A percentile compares a stretch with the other conserved stretches of the same genome.
Evolutionary conservation across 2,329 filamentous ascomycete genomes (phyloP).

Genomic region (Fusarium chaquense): DNA sequence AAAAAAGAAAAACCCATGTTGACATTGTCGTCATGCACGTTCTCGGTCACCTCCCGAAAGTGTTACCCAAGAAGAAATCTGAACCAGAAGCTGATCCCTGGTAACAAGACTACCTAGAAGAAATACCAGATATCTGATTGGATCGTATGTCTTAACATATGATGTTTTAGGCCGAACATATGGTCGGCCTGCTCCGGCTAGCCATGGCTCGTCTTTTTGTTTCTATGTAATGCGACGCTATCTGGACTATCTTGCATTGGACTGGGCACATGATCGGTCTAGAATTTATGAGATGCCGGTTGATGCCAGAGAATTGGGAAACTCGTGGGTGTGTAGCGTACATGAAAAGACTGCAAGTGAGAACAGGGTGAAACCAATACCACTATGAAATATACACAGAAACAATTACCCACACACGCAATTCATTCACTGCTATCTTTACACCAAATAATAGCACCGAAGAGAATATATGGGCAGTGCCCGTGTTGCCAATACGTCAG

Average conservation of each 20-base stretch:
- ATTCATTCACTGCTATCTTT: constrained; percentile 8
- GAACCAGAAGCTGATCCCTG: constrained; percentile 15
- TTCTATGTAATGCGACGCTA: constrained; percentile 18
- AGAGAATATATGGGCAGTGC: not conserved
- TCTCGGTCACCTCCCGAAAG: constrained; percentile 41
- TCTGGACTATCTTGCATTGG: constrained; percentile 10
- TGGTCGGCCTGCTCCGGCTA: constrained; percentile 33
- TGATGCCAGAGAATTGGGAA: not conserved
- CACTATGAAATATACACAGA: not conserved
- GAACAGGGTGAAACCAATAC: not conserved
- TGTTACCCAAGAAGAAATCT: constrained; percentile 24
- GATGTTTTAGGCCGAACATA: constrained; percentile 18
- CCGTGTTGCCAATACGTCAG: constrained; percentile 18
- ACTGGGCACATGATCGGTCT: constrained; percentile 31
- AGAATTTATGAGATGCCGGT: constrained; percentile 26
- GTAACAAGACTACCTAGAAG: constrained; percentile 13
- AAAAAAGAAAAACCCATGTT: constrained; percentile 5
- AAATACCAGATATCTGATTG: constrained; percentile 4
- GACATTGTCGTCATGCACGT: constrained; percentile 24
- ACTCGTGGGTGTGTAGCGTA: constrained; percentile 13
- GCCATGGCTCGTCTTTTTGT: constrained; percentile 35
- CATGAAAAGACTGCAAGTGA: not conserved
- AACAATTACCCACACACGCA: not conserved
- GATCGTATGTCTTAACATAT: constrained; percentile 20
- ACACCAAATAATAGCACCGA: constrained; percentile 16